phyloP scores from a whole-genome alignment of 2,329 filamentous ascomycete species.

The Pseudogymnoascus sp. region DNA sequence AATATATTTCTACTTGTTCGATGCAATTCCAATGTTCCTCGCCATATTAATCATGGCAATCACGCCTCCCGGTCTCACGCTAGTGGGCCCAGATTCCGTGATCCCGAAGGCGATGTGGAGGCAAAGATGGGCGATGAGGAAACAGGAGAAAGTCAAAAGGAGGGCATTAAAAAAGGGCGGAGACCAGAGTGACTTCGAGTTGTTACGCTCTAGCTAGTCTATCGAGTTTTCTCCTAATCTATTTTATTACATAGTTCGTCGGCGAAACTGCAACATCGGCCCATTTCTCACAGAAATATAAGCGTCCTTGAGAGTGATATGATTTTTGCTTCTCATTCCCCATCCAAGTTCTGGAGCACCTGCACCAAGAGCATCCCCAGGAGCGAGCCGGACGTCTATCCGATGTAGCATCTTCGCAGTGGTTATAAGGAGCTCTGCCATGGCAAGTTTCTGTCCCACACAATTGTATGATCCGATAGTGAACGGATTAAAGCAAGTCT shows the following conservation, averaged over 20 bases:
- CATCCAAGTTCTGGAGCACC: background rate
- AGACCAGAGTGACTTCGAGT: background rate
- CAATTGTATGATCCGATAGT: conserved; percentile 14
- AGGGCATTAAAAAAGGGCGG: background rate
- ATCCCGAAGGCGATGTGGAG: conserved; percentile 7
- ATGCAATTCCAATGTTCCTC: conserved; percentile 44
- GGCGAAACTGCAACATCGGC: background rate
- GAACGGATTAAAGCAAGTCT: conserved; percentile 14
- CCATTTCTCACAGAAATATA: background rate
- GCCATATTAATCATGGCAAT: conserved; percentile 14
- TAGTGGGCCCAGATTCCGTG: background rate
- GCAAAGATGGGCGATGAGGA: background rate
- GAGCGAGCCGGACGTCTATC: conserved; percentile 12
- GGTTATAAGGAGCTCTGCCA: conserved; percentile 15
- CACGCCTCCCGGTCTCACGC: background rate
- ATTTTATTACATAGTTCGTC: background rate
- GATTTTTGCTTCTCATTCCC: background rate
- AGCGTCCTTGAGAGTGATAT: background rate
- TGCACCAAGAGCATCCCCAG: background rate
- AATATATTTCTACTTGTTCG: conserved; percentile 41
- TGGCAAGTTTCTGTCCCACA: conserved; percentile 15
- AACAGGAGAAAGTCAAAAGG: background rate
- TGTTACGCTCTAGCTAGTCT: background rate
- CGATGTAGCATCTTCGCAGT: conserved; percentile 7
- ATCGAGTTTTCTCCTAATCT: background rate